phyloP scores from a whole-genome alignment of 352 stramenopile species.

The Pythium oligandrum region DNA sequence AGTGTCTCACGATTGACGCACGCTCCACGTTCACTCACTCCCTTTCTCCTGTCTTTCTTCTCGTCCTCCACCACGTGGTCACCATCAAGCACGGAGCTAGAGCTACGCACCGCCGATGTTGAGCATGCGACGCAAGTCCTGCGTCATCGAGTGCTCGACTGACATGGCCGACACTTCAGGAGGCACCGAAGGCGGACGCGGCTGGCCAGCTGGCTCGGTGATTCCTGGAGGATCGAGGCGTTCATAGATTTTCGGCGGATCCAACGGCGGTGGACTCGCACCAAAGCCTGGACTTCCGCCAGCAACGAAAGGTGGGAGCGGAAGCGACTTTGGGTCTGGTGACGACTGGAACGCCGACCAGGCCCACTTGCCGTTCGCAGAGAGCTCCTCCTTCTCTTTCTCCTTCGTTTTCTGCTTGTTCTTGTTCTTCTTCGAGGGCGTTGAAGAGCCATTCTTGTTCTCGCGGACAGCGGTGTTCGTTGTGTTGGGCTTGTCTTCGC shows the following conservation, averaged over 20 bases:
- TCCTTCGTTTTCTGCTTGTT: conserved; percentile 26
- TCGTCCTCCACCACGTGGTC: no score
- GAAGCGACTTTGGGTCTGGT: conserved; percentile 63
- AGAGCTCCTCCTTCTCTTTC: conserved; percentile 51
- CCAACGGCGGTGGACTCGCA: conserved; percentile 21
- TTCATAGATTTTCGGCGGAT: conserved; percentile 19
- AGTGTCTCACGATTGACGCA: no score
- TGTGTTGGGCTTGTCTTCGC: neutral
- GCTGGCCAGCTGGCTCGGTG: conserved; percentile 6
- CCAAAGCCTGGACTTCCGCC: conserved; percentile 9
- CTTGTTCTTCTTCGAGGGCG: conserved; percentile 28
- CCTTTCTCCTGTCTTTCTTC: no score
- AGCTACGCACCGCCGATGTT: conserved; percentile 41
- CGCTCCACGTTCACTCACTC: no score
- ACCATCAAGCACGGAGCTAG: no score
- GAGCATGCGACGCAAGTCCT: conserved; percentile 72
- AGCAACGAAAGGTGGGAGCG: conserved; percentile 63
- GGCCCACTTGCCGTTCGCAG: conserved; percentile 63
- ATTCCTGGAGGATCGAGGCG: conserved; percentile 5
- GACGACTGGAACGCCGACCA: conserved; percentile 84
- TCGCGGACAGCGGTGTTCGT: neutral
- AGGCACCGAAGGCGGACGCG: conserved; percentile 30
- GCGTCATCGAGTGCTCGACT: conserved; percentile 72
- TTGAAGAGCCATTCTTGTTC: neutral
- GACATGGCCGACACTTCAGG: conserved; percentile 27